Base-by-base conservation (phyloP, 139 green algal species). In the Chlorella vulgaris region DNA sequence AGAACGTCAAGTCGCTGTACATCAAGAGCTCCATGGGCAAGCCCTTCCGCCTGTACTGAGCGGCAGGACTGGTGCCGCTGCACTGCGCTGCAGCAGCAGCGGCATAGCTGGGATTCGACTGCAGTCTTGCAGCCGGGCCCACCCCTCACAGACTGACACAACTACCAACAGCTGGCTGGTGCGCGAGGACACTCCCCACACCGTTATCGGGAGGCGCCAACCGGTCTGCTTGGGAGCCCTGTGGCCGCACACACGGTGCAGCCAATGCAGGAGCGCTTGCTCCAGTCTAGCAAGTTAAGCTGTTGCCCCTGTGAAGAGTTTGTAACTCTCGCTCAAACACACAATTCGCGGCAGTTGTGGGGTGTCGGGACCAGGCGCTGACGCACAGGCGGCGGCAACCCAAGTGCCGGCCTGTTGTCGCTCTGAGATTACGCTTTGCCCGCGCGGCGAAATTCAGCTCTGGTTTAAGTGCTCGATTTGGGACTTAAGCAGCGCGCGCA, bases 11-110 rank as follows among this genome's bases (percentile, higher is more conserved):
- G 84, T 96, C 88, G 82, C 89, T 99, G 73, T 96, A 98, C 92
- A 90, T 99, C 86, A 99, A 99, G 96, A 92, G 85, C 80, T 94
- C 89, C 86, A 99, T 99, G 96, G 96, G 96, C 84, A 95, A 95
- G 89, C 96, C 96, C 50, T 86, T 93, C 83, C 90, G 96, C 81
- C 85, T 99, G 65, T 99, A 96, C 93, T 99, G 96, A 97, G 87
- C 69, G 69, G 22, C 8, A 26, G 26, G 5, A 8, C 26, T 28
- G 68, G 26, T 15, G 42, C 69, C 43, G 66, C 69, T 63, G 43
- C 43, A 5, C 29, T 19, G 15, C 31, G 33, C 42, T 61, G 42
- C 69, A 53, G 15, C 43, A 43, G 66, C 66, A 36, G 66, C 66
- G 66, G 43, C 69, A 31, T 36, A 13, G 29, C 42, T 47, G 69